Percentiles rank a stretch among this genome's conserved stretches.
These are phyloP conservation scores for Exophiala mesophila DNA, from an alignment of 2,329 filamentous ascomycete species.

Conservation along the genomic window DNA sequence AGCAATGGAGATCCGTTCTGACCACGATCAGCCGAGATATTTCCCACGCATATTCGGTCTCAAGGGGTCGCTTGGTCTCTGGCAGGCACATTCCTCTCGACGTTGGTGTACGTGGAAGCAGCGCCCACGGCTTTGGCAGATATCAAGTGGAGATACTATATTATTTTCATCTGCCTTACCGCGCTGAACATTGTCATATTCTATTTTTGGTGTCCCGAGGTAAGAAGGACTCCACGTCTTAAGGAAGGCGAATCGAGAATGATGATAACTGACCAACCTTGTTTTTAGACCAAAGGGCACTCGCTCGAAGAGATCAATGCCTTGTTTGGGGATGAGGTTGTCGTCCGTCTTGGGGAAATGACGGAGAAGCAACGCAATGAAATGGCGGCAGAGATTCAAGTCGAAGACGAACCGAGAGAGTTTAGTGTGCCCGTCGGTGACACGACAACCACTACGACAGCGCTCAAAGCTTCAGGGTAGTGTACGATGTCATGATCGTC, in stretches of 20 bases:
- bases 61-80: conserved; percentile 21
- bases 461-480: background rate
- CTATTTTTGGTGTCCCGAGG: conserved; percentile 37
- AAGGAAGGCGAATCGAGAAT: background rate
- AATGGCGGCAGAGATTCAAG: conserved; percentile 12
- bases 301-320: conserved; percentile 35
- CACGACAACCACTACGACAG: conserved; percentile 5
- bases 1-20: conserved; percentile 5
- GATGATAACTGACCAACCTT: background rate
- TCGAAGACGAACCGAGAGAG: conserved; percentile 15
- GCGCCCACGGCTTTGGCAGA: conserved; percentile 30
- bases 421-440: conserved; percentile 3
- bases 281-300: conserved; percentile 18
- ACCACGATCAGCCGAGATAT: conserved; percentile 21
- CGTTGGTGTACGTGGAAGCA: conserved; percentile 19
- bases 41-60: conserved; percentile 23
- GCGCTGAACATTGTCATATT: conserved; percentile 26
- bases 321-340: conserved; percentile 26
- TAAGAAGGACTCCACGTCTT: conserved; percentile 24
- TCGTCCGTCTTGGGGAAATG: conserved; percentile 16
- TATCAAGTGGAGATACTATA: conserved; percentile 33
- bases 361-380: conserved; percentile 33
- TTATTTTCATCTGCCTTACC: conserved; percentile 39
- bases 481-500: too few species aligned
- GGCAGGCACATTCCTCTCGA: conserved; percentile 18